A percentile compares a stretch with the other conserved stretches of the same genome.
These are phyloP conservation scores for Yamadazyma aaseri DNA, from an alignment of 1,139 yeast species.

Conservation along the genomic window DNA sequence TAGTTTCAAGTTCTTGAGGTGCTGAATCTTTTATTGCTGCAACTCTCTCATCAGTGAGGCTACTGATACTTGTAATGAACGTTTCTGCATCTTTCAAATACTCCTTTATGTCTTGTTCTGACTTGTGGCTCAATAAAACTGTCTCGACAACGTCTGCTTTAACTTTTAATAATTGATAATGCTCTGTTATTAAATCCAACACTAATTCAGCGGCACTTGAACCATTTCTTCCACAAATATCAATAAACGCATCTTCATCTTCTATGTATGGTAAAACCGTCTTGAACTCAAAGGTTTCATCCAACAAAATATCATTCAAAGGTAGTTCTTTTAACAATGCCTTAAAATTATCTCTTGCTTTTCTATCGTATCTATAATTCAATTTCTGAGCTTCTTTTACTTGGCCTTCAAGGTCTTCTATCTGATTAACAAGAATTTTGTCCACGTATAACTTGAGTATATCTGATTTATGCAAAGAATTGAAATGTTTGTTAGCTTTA, in stretches of 20 bases:
- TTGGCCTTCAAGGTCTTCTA: constrained; percentile 31
- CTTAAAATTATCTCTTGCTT: constrained; percentile 61
- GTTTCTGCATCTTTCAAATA: constrained; percentile 18
- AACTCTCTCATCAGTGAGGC: constrained; percentile 29
- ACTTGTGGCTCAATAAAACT: constrained; percentile 10
- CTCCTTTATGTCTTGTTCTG: constrained; percentile 10
- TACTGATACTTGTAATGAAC: constrained; percentile 20
- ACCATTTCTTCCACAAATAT: constrained; percentile 73
- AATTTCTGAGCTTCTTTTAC: constrained; percentile 33
- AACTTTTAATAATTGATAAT: constrained; percentile 52
- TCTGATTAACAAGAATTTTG: constrained; percentile 42
- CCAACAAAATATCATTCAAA: constrained; percentile 43
- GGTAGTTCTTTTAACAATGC: constrained; percentile 40
- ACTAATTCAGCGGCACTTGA: constrained; percentile 78
- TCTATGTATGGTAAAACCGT: constrained; percentile 54
- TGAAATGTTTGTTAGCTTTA: constrained; percentile 58
- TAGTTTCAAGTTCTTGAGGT: constrained; percentile 18
- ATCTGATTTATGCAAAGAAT: constrained; percentile 55
- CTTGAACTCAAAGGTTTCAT: constrained; percentile 59
- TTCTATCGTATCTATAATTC: constrained; percentile 59
- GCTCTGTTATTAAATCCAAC: constrained; percentile 71
- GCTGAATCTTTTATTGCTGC: constrained; percentile 15
- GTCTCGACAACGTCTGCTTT: constrained; percentile 57
- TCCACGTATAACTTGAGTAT: constrained; percentile 53
- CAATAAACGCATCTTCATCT: constrained; percentile 57